Conservation (phyloP, 306 rosid species). For the Prunus dulcis region DNA sequence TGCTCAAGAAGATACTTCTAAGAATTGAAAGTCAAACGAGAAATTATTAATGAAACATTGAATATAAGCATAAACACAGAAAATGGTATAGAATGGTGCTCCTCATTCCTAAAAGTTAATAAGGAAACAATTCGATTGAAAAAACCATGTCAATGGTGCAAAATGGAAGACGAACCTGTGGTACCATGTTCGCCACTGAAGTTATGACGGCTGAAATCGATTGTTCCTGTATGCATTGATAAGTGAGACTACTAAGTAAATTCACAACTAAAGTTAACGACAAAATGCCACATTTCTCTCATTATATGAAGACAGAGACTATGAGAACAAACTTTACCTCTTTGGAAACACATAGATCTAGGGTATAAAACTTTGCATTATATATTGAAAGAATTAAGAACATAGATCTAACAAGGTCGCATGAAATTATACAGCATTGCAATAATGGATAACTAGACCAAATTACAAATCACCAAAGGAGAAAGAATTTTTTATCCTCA, state of each 20-base stretch:
- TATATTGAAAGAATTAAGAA: not conserved
- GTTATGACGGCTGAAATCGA: constrained; percentile 79
- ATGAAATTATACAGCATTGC: not conserved
- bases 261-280: not conserved
- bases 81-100: not conserved
- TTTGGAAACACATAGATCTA: not conserved
- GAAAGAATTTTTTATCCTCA: not conserved
- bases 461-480: not conserved
- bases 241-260: constrained; percentile 4
- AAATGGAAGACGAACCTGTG: constrained; percentile 67
- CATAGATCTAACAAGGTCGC: not conserved
- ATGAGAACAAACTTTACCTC: constrained; percentile 1
- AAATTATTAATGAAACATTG: not conserved
- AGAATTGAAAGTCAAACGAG: constrained; percentile 3
- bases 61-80: not conserved
- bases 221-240: constrained; percentile 65
- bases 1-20: constrained; percentile 89
- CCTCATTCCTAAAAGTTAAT: not conserved
- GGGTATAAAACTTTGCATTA: not conserved
- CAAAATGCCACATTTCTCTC: not conserved
- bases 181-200: constrained; percentile 79
- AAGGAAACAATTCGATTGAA: not conserved
- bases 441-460: not conserved
- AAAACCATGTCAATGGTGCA: not conserved
- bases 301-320: not conserved